These are phyloP conservation scores for Effrenium voratum DNA, from an alignment of 73 alveolate genomes.

Conservation along the genomic window DNA sequence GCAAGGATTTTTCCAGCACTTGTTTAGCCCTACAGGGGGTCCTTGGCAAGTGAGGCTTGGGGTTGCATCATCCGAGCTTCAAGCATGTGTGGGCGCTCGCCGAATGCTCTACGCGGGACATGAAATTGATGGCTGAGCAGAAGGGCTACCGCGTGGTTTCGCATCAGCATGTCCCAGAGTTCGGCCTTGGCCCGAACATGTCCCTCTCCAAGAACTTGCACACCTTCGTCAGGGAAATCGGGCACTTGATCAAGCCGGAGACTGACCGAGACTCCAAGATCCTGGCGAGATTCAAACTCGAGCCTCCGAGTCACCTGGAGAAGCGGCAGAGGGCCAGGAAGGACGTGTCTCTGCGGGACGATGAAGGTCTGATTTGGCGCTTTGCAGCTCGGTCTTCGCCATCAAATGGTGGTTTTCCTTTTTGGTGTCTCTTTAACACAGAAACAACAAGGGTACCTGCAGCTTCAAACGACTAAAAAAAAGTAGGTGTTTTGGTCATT, in stretches of 20 bases:
- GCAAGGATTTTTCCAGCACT: too few species aligned
- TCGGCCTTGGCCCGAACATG: too few species aligned
- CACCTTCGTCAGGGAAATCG: not conserved
- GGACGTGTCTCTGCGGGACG: too few species aligned
- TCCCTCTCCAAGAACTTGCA: not conserved
- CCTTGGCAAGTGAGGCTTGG: not conserved
- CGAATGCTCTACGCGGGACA: not conserved
- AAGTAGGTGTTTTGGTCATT: too few species aligned
- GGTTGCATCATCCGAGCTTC: not conserved
- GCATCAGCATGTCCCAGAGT: constrained; percentile 18
- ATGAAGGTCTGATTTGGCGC: too few species aligned
- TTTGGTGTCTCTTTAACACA: too few species aligned
- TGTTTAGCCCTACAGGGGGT: not conserved
- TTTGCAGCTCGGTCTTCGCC: too few species aligned
- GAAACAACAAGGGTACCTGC: too few species aligned
- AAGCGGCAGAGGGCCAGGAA: too few species aligned
- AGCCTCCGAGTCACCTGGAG: not conserved
- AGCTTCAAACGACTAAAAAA: too few species aligned
- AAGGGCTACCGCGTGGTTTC: not conserved
- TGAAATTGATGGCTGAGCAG: not conserved
- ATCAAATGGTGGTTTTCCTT: too few species aligned
- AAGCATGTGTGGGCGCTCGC: not conserved
- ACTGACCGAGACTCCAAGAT: constrained; percentile 9
- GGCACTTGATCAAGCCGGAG: not conserved
- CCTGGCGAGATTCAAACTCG: not conserved